Evolutionary conservation across 2,329 filamentous ascomycete species (phyloP), one percentile per base, ranked within the genome.

Genomic region (Trichoderma koningiopsis): DNA sequence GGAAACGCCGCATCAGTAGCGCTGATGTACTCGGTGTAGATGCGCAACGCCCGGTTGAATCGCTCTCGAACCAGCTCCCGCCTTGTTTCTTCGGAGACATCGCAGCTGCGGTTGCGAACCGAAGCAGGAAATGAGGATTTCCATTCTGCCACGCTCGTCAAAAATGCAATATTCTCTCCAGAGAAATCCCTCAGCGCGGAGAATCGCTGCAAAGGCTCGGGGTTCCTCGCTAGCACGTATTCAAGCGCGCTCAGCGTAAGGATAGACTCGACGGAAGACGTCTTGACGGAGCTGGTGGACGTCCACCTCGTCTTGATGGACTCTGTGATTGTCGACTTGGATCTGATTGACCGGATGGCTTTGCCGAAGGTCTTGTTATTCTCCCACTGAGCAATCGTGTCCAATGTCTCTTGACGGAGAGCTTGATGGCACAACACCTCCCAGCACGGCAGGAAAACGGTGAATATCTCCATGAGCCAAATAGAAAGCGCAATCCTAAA

Each of bases 91-190:
- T 75, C 72, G 3, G 65, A 27, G 10, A 66, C 67, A 0, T 66
- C 16, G 3, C 43, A 57, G 5, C 55, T 55, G 70, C 71, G 74
- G 64, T 74, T 72, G n/a, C 70, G 71, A 0, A 73, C 60, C 1
- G 72, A 47, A 1, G 53, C 49, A 0, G 79, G 77, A 57, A 79
- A 76, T 1, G 77, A 78, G 3, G 75, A 73, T 75, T 86, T 88
- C 86, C 87, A 91, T 60, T 83, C 81, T 1, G 83, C 79, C 1
- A 90, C 84, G n/a, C 82, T 80, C 10, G 83, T 87, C 2, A 92
- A 80, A 75, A 92, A 92, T 40, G 88, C 85, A 72, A 92, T 89
- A 75, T 92, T 92, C 76, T 92, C 90, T 16, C 89, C 89, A 0
- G 89, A 91, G 75, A 92, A 91, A 73, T 92, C 90, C 43, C 85